Base-by-base conservation (phyloP, 352 stramenopile genomes). In the Phytopythium vexans region DNA sequence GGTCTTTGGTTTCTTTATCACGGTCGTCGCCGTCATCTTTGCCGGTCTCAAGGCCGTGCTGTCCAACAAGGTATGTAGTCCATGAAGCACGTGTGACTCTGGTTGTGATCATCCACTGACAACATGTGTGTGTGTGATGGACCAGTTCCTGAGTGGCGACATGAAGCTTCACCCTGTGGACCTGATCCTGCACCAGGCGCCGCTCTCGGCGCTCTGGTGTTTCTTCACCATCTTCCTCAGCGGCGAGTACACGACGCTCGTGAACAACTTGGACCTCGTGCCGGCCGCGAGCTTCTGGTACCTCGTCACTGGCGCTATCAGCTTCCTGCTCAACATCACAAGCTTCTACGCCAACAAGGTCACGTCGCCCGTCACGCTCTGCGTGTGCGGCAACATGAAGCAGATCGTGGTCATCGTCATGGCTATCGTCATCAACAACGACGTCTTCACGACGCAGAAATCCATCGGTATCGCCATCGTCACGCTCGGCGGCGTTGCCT, bases 271-370 rank as follows among this genome's bases (percentile, higher is more conserved):
- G 94, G 36, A 87, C 74, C 49, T 74, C 10, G 41, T 92, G 21
- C 77, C 75, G 37, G 52, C 59, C 6, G 71, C 81, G 27, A 70
- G 71, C 42, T 79, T 82, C 50, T 90, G 79, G 82, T 92, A 85
- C 63, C 38, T 94, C n/a, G 43, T 97, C 44, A 96, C 86, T 41
- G 92, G 92, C 38, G 60, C 96, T 21, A 77, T 94, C 38, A 96
- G 83, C 44, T 98, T 98, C 59, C 75, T 95, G 53, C 82, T 98
- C 32, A 98, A 98, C 65, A 81, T 98, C 56, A 96, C 77, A 47
- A 97, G 88, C 56, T 95, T 98, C 56, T 92, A 96, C 64, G 89
- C 94, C 40, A 98, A 98, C 72, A 97, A 97, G 54, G 75, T 97
- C 35, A 98, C 94, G 34, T 97, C 88, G 21, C 84, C 94, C n/a